A percentile compares a stretch with the other conserved stretches of the same genome.
Conservation (phyloP, 108 stramenopile species). For the Aureococcus anophagefferens region DNA sequence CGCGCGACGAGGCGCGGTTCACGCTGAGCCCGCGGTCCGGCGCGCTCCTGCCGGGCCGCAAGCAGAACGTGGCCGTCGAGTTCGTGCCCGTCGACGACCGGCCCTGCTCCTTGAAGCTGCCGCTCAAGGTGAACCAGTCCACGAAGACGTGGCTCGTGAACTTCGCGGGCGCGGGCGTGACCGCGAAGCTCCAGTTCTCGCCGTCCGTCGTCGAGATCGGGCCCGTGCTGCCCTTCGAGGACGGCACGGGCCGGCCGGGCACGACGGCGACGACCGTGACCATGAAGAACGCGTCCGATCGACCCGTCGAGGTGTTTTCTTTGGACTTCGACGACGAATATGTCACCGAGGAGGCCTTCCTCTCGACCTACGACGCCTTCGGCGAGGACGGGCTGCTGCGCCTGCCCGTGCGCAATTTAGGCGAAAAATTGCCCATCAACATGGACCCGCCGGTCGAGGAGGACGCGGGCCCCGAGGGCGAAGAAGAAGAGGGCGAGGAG, state of each 20-base stretch:
- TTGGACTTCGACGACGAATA: slow-evolving; percentile 50
- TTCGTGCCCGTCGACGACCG: slow-evolving; percentile 43
- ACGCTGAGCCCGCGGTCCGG: slow-evolving; percentile 26
- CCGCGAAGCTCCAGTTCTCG: slow-evolving; percentile 23
- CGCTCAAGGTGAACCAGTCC: slow-evolving; percentile 26
- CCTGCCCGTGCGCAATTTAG: slow-evolving; percentile 28
- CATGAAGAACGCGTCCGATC: slow-evolving; percentile 25
- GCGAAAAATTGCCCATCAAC: slow-evolving; percentile 23
- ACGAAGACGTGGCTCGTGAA: slow-evolving; percentile 15
- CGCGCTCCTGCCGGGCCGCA: slow-evolving; percentile 21
- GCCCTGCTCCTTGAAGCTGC: slow-evolving; percentile 23
- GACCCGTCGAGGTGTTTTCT: slow-evolving; percentile 48
- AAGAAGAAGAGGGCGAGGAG: slow-evolving; percentile 11
- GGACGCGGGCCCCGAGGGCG: neutral
- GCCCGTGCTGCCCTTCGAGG: slow-evolving; percentile 39
- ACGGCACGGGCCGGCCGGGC: slow-evolving; percentile 6
- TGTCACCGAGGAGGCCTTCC: slow-evolving; percentile 35
- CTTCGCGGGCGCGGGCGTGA: slow-evolving; percentile 29
- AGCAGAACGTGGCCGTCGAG: slow-evolving; percentile 35
- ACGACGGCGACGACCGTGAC: slow-evolving; percentile 13
- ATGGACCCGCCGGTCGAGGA: neutral
- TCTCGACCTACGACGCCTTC: slow-evolving; percentile 12
- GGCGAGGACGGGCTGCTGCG: slow-evolving; percentile 23
- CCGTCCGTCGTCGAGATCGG: slow-evolving; percentile 30
- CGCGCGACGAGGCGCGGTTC: slow-evolving; percentile 36